Evolutionary conservation across 2,329 filamentous ascomycete genomes (phyloP).

Genomic region (Penicillium vulpinum): DNA sequence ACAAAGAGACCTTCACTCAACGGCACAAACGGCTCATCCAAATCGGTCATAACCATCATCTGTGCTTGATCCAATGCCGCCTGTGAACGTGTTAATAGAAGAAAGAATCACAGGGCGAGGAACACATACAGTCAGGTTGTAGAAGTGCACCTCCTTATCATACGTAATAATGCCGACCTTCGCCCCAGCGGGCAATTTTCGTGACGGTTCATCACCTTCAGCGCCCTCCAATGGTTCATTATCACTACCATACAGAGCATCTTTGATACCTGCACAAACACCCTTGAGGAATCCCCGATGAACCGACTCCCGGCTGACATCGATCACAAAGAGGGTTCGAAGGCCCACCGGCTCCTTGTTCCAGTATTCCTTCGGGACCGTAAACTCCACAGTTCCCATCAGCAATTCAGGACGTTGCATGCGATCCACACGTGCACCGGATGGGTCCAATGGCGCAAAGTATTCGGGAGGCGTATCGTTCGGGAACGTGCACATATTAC

Average conservation of each 20-base stretch:
- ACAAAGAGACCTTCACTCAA: constrained; percentile 91
- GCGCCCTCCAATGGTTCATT: constrained; percentile 55
- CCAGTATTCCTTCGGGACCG: constrained; percentile 98
- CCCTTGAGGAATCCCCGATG: constrained; percentile 89
- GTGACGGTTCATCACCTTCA: constrained; percentile 50
- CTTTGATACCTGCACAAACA: constrained; percentile 84
- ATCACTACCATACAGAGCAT: constrained; percentile 75
- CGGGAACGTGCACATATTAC: constrained; percentile 96
- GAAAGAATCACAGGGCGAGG: constrained; percentile 9
- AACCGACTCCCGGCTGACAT: constrained; percentile 87
- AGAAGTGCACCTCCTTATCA: constrained; percentile 97
- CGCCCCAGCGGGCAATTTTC: constrained; percentile 69
- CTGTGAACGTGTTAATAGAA: constrained; percentile 46
- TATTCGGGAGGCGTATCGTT: constrained; percentile 93
- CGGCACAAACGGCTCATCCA: constrained; percentile 94
- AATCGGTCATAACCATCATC: constrained; percentile 97
- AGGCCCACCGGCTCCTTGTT: constrained; percentile 87
- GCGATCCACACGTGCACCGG: constrained; percentile 83
- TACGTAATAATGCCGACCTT: constrained; percentile 95
- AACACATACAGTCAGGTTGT: constrained; percentile 77
- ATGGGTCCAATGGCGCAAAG: constrained; percentile 85
- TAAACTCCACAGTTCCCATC: constrained; percentile 89
- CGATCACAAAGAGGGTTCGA: constrained; percentile 86
- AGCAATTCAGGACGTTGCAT: constrained; percentile 86
- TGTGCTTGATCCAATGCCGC: constrained; percentile 80